Percentiles rank a stretch among this genome's conserved stretches.
Conservation (phyloP, 176 grass and related monocot genomes). For the Miscanthus lutarioriparius region DNA sequence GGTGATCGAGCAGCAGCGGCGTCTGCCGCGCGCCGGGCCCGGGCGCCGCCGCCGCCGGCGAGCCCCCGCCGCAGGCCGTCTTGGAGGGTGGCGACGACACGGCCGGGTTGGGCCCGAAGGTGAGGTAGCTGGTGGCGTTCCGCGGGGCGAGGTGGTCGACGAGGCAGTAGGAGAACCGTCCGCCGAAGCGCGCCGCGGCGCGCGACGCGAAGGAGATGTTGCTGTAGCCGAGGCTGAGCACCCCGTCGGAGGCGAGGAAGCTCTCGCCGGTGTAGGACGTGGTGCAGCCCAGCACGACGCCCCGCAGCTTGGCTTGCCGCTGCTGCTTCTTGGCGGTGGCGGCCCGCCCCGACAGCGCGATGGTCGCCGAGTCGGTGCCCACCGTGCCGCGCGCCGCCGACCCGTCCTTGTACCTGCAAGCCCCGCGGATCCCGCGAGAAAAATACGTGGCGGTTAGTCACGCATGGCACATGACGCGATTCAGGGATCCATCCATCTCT, state of each 20-base stretch:
- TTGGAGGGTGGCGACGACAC: not conserved
- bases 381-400: slow-evolving; percentile 67
- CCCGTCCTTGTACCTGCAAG: slow-evolving; percentile 80
- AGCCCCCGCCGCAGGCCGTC: not conserved
- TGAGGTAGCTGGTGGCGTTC: slow-evolving; percentile 80
- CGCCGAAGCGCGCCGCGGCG: slow-evolving; percentile 76
- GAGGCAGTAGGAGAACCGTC: slow-evolving; percentile 98
- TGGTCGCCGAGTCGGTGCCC: slow-evolving; percentile 78
- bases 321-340: not conserved
- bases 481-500: slow-evolving; percentile 20
- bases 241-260: slow-evolving; percentile 77
- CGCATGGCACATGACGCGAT: slow-evolving; percentile 38
- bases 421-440: not conserved
- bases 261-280: slow-evolving; percentile 52
- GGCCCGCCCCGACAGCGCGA: slow-evolving; percentile 45
- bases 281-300: slow-evolving; percentile 81
- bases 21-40: slow-evolving; percentile 39
- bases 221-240: slow-evolving; percentile 90
- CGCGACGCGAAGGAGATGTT: slow-evolving; percentile 70
- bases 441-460: not conserved
- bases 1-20: slow-evolving; percentile 64
- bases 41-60: not conserved
- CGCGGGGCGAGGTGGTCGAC: slow-evolving; percentile 95
- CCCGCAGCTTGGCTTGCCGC: slow-evolving; percentile 56
- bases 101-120: slow-evolving; percentile 65